Conservation (phyloP, 352 stramenopile species). For the Albugo laibachii region DNA sequence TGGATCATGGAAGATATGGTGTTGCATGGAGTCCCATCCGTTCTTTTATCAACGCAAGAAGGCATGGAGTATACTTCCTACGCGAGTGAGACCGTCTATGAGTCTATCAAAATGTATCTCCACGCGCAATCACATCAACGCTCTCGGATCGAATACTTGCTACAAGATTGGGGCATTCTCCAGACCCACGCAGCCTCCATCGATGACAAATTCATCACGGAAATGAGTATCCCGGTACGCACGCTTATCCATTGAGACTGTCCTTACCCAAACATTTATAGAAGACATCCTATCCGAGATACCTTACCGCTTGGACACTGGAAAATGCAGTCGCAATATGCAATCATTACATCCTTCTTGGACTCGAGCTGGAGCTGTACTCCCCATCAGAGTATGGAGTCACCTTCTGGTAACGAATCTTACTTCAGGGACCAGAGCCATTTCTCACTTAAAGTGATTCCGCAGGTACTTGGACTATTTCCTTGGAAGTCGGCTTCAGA, state of each 20-base stretch:
- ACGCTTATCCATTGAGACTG: not conserved
- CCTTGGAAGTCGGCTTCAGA: constrained; percentile 60
- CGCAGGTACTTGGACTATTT: constrained; percentile 71
- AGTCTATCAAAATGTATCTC: constrained; percentile 63
- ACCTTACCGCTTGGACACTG: constrained; percentile 68
- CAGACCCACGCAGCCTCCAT: constrained; percentile 46
- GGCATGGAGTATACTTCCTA: constrained; percentile 54
- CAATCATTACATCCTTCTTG: constrained; percentile 57
- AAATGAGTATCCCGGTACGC: constrained; percentile 67
- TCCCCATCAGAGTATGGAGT: constrained; percentile 43
- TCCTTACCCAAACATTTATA: constrained; percentile 1
- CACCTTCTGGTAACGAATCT: constrained; percentile 40
- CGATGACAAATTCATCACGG: constrained; percentile 58
- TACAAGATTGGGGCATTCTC: constrained; percentile 62
- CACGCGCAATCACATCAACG: constrained; percentile 68
- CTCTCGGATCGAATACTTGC: constrained; percentile 52
- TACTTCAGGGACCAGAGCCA: not conserved
- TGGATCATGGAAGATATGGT: constrained; percentile 69
- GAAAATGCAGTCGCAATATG: constrained; percentile 54
- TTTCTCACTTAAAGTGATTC: not conserved
- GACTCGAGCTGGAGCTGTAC: constrained; percentile 62
- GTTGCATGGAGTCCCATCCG: constrained; percentile 53
- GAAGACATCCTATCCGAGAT: constrained; percentile 56
- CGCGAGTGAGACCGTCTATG: constrained; percentile 64
- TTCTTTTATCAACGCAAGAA: constrained; percentile 70